Percentiles rank a stretch among this genome's conserved stretches.
Evolutionary conservation across 2,329 filamentous ascomycete species (phyloP).

Genomic region (Magnaporthales sp.): DNA sequence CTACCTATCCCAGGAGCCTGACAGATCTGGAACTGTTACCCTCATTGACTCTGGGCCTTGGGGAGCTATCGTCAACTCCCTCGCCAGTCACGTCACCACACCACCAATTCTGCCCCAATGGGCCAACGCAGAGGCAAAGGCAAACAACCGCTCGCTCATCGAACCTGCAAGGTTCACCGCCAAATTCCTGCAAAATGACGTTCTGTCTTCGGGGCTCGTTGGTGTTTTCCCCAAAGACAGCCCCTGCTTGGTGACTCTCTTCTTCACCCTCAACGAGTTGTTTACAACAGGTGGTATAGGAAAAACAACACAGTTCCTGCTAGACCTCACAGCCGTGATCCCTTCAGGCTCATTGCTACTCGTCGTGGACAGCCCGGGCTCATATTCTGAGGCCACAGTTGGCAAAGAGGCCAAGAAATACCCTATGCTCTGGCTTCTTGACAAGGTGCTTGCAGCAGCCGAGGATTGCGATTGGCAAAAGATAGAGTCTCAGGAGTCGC

Average conservation of each 20-base stretch:
- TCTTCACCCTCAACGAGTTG: slow-evolving; percentile 95
- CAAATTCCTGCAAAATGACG: slow-evolving; percentile 37
- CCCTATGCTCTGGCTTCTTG: slow-evolving; percentile 88
- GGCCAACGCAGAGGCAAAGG: slow-evolving; percentile 36
- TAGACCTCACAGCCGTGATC: slow-evolving; percentile 53
- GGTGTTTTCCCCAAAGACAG: slow-evolving; percentile 27
- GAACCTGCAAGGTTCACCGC: slow-evolving; percentile 25
- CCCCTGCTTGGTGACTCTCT: slow-evolving; percentile 58
- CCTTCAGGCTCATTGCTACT: slow-evolving; percentile 59
- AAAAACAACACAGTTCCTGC: slow-evolving; percentile 68
- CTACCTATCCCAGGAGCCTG: slow-evolving; percentile 22
- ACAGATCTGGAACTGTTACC: slow-evolving; percentile 33
- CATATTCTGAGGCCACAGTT: slow-evolving; percentile 75
- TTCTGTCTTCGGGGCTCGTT: not conserved
- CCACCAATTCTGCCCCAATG: slow-evolving; percentile 42
- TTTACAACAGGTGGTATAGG: slow-evolving; percentile 68
- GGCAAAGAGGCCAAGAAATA: slow-evolving; percentile 59
- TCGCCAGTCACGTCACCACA: slow-evolving; percentile 48
- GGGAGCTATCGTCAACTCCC: slow-evolving; percentile 49
- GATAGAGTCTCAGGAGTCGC: slow-evolving; percentile 64
- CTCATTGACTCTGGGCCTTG: slow-evolving; percentile 82
- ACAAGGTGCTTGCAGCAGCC: slow-evolving; percentile 58
- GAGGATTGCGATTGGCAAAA: slow-evolving; percentile 57
- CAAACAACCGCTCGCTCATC: slow-evolving; percentile 37
- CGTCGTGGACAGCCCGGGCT: slow-evolving; percentile 87